Base-by-base conservation (phyloP, 495 filamentous ascomycete genomes). In the Aspergillus coremiiformis region DNA sequence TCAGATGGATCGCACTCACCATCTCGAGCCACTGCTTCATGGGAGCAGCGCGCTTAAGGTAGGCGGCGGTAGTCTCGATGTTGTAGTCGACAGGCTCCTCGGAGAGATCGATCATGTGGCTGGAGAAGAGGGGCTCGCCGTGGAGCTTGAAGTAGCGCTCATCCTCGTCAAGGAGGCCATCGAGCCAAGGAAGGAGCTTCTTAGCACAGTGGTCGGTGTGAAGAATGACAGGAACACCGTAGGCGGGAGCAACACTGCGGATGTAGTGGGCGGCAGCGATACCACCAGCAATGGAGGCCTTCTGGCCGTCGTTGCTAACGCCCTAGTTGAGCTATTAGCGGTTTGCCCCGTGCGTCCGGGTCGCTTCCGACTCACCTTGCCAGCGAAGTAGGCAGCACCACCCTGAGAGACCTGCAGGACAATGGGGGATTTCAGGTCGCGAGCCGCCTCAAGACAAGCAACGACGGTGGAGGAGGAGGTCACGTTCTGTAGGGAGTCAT, bases 11-110 rank as follows among this genome's bases (percentile, higher is more conserved):
- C 37, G 11, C 21, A 63, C 78, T 61, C 70, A 91, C 88, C 93
- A 97, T 99, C 80, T 99, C 93, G 49, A 99, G 81, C 88, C 89
- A 99, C 70, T 96, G 89, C 77, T 95, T 95, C 89, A 96, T 87
- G 49, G 90, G 89, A 33, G 87, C 86, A 56, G 84, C 87, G 55
- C 91, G 83, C 81, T 95, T 85, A 32, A 96, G 78, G 78, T 97
- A 96, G 64, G 84, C 80, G 64, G 84, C 86, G 52, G 90, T 96
- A 60, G 89, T 95, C 55, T 82, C 58, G 62, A 99, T 92, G 83
- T 99, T 99, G 68, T 78, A 84, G 30, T 92, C 82, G 47, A 95
- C 84, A 24, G 76, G 66, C 77, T 97, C 93, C 78, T 96, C 92
- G 29, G 81, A 84, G 63, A 98, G 67, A 72, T 98, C 93, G 62